Percentiles rank a stretch among this genome's conserved stretches.
phyloP scores from a whole-genome alignment of 140 eudicot species.

The Anethum foeniculum region DNA sequence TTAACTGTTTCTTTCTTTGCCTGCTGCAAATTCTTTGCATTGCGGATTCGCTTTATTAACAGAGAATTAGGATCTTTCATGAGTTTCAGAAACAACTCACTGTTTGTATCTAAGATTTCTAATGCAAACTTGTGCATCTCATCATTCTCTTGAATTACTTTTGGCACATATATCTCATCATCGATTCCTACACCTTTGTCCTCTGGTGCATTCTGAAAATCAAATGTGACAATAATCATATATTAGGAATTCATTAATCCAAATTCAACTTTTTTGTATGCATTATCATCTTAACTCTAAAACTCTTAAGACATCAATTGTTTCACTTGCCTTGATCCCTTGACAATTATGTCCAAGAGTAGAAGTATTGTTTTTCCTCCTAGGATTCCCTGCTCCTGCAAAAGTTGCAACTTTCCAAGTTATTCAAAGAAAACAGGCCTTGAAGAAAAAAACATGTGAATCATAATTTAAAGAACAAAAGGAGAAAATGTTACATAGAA shows the following conservation, averaged over 20 bases:
- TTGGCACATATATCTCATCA: neutral
- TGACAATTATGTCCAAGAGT: neutral
- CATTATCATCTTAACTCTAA: neutral
- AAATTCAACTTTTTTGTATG: neutral
- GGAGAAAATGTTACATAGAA: neutral
- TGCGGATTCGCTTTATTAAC: constrained; percentile 7
- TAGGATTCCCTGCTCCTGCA: constrained; percentile 4
- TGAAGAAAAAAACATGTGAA: neutral
- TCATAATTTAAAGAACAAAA: neutral
- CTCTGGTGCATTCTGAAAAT: constrained; percentile 3
- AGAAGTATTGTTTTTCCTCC: neutral
- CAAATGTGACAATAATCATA: neutral
- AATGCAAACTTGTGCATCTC: constrained; percentile 15
- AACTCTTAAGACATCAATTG: neutral
- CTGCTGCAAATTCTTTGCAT: constrained; percentile 4
- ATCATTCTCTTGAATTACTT: constrained; percentile 9
- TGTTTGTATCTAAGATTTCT: constrained; percentile 22
- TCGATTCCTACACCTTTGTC: neutral
- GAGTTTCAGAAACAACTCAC: constrained; percentile 13
- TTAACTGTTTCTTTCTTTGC: constrained; percentile 9
- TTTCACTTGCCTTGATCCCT: neutral
- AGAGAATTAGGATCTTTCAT: constrained; percentile 26
- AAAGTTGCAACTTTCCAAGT: neutral
- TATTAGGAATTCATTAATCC: neutral
- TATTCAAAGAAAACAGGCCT: neutral